Evolutionary conservation across 2,329 filamentous ascomycete species (phyloP), one percentile per base, ranked within the genome.

Genomic region (Paraphaeosphaeria sporulosa): DNA sequence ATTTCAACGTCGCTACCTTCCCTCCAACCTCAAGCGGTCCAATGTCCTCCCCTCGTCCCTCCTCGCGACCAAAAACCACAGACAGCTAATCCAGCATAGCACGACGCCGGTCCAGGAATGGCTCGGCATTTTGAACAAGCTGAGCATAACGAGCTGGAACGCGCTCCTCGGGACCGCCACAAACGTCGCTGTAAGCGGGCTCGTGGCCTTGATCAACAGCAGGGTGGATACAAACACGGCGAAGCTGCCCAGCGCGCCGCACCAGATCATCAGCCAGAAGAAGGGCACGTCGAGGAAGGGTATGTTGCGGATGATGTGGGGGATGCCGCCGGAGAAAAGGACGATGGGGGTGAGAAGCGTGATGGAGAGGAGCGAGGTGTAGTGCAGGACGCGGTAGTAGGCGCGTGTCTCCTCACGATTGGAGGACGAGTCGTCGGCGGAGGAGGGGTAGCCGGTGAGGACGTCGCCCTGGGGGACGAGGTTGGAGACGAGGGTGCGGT

Each of bases 251-350:
- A 83, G 69, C 1, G 81, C 81, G 2, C 82, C 82, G 57, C 82
- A 82, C 4, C 81, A 65, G 42, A 82, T 80, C 78, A 85, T 82
- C 44, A 85, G 73, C 84, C 84, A 86, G 73, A 85, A 85, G 70
- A 83, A 86, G 2, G 83, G 82, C 0, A 85, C 81, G 59, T 86
- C 84, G 12, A 86, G 77, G 71, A 85, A 82, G 56, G 85, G 84
- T 57, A 84, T 84, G 61, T 85, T 85, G 19, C 81, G 79, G 55
- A 76, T 76, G 36, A 86, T 84, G 57, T 82, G 77, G 5, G 72
- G 68, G 2, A 84, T 65, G 55, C 85, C 84, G 34, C 84, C 84
- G 1, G 81, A 83, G 19, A 86, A 62, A 27, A 85, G 67, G 21
- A 84, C 78, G 46, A 85, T 77, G 1, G 84, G 84, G 1, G 81